phyloP scores from a whole-genome alignment of 2,329 filamentous ascomycete genomes.

The Fusarium veterinarium region DNA sequence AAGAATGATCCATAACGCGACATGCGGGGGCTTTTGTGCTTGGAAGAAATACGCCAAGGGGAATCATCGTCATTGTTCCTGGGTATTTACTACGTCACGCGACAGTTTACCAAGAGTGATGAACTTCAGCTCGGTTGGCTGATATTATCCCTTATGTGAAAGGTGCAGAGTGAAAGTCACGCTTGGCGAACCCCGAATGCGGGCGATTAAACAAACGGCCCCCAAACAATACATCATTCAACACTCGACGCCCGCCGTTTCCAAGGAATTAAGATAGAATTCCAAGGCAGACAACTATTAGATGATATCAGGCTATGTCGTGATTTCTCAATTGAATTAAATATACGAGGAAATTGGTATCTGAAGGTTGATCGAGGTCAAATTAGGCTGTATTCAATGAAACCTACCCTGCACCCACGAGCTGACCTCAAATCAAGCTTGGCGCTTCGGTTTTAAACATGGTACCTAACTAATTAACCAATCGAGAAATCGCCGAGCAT shows the following conservation, averaged over 20 bases:
- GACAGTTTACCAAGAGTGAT: neutral
- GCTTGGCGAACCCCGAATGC: neutral
- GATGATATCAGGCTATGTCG: fast-evolving
- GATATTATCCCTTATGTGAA: fast-evolving
- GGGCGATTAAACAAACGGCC: neutral
- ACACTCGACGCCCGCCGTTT: fast-evolving
- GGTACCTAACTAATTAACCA: neutral
- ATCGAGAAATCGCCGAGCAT: neutral
- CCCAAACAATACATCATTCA: neutral
- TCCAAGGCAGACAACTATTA: neutral
- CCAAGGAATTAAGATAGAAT: fast-evolving
- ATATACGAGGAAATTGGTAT: neutral
- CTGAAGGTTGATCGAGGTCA: neutral
- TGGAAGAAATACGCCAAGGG: neutral
- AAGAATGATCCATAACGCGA: neutral
- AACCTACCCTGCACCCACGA: neutral
- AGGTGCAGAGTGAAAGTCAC: fast-evolving
- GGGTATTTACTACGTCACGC: neutral
- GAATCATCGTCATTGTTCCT: neutral
- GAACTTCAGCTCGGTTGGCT: neutral
- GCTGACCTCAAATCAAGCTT: too few relatives aligned
- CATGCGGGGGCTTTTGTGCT: neutral
- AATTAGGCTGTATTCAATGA: neutral
- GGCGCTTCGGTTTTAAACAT: neutral
- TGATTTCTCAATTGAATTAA: fast-evolving